A percentile compares a stretch with the other conserved stretches of the same genome.
These are phyloP conservation scores for Tylopilus sp. DNA, from an alignment of 768 basidiomycete species.

Conservation along the genomic window DNA sequence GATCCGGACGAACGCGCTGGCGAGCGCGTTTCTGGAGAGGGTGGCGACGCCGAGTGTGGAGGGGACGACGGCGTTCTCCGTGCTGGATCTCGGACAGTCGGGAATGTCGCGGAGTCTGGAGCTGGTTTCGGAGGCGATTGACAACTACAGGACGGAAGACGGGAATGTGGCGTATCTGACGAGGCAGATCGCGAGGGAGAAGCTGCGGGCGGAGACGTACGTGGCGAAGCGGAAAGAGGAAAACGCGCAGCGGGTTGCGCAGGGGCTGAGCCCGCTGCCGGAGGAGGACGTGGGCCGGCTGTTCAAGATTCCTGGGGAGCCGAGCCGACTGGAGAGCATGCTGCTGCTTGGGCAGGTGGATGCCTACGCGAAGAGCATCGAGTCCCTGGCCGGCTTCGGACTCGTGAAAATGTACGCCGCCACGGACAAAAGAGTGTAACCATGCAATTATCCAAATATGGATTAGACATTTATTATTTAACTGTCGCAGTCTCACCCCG, in stretches of 20 bases:
- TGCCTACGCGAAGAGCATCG: constrained; percentile 76
- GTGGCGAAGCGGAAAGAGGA: constrained; percentile 88
- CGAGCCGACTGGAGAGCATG: constrained; percentile 84
- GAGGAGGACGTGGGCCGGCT: constrained; percentile 81
- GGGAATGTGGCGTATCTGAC: constrained; percentile 86
- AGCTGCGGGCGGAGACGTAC: constrained; percentile 71
- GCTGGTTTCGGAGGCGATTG: constrained; percentile 80
- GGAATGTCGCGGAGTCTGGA: constrained; percentile 76
- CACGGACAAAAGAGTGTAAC: constrained; percentile 23
- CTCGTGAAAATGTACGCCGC: constrained; percentile 87
- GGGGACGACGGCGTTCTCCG: constrained; percentile 47
- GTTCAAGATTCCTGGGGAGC: constrained; percentile 87
- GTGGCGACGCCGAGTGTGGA: constrained; percentile 48
- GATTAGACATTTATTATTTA: background rate
- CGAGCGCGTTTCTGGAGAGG: constrained; percentile 73
- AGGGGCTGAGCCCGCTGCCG: constrained; percentile 82
- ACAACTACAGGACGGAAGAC: constrained; percentile 85
- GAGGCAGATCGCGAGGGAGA: constrained; percentile 87
- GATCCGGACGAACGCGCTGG: constrained; percentile 76
- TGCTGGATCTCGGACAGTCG: constrained; percentile 66
- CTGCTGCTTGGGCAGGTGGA: constrained; percentile 85
- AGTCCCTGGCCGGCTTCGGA: constrained; percentile 51
- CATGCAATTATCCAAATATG: background rate
- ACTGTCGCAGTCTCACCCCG: background rate
- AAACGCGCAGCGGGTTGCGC: constrained; percentile 70